phyloP scores from a whole-genome alignment of 495 filamentous ascomycete species.

The Tuber magnatum region DNA sequence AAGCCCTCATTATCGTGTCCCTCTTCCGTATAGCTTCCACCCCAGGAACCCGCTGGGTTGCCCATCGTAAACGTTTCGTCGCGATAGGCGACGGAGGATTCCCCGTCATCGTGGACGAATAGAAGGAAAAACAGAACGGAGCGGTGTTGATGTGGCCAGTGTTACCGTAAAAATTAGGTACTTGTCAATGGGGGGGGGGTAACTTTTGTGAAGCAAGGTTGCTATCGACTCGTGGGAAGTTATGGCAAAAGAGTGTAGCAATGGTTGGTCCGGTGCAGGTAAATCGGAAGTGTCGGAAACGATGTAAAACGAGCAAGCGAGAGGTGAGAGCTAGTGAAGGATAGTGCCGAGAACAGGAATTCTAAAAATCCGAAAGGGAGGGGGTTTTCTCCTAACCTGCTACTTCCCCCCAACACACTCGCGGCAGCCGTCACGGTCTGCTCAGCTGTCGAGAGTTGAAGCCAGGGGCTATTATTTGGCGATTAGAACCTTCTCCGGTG shows the following conservation, averaged over 20 bases:
- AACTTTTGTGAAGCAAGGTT: background rate
- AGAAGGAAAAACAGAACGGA: constrained; percentile 31
- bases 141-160: constrained; percentile 26
- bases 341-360: constrained; percentile 22
- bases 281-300: constrained; percentile 28
- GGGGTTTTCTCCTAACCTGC: constrained; percentile 17
- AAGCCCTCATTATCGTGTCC: constrained; percentile 60
- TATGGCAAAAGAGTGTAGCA: constrained; percentile 13
- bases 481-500: constrained; percentile 23
- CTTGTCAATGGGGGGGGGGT: constrained; percentile 6
- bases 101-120: constrained; percentile 32
- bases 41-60: constrained; percentile 72
- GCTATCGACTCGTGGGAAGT: constrained; percentile 12
- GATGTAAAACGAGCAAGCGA: constrained; percentile 22
- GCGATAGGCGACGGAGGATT: constrained; percentile 27
- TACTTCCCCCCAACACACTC: constrained; percentile 6
- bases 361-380: constrained; percentile 6
- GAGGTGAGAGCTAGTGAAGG: constrained; percentile 27
- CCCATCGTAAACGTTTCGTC: constrained; percentile 69
- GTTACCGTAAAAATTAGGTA: constrained; percentile 9
- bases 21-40: constrained; percentile 71
- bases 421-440: constrained; percentile 15
- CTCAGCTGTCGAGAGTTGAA: constrained; percentile 5
- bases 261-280: background rate
- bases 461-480: constrained; percentile 29